Conservation (phyloP, 371 early-diverging fungal genomes). For the Mucor ambiguus region DNA sequence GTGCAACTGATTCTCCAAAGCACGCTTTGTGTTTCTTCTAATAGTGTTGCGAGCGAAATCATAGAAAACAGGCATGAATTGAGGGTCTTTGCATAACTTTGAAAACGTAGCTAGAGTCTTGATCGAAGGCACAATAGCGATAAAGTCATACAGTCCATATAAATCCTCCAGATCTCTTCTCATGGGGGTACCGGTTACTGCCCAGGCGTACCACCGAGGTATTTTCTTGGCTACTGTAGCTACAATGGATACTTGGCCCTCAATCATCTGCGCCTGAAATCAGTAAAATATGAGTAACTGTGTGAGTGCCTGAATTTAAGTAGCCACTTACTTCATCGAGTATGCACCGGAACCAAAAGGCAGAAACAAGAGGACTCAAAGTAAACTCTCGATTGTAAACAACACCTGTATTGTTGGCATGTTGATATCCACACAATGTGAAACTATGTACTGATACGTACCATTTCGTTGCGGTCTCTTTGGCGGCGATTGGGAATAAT, state of each 20-base stretch:
- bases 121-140: constrained; percentile 40
- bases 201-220: constrained; percentile 67
- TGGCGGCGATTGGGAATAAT: constrained; percentile 36
- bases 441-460: not conserved
- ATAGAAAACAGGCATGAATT: constrained; percentile 30
- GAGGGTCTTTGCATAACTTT: constrained; percentile 12
- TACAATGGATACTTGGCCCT: constrained; percentile 42
- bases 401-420: not conserved
- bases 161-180: constrained; percentile 53
- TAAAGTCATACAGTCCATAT: constrained; percentile 51
- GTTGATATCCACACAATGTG: not conserved
- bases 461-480: constrained; percentile 35
- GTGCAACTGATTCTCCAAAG: constrained; percentile 52
- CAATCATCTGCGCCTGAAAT: constrained; percentile 71
- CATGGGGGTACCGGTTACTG: constrained; percentile 75
- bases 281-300: not conserved
- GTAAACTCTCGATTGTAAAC: constrained; percentile 21
- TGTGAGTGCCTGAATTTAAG: too few relatives aligned
- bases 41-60: constrained; percentile 46
- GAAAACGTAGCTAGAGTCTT: constrained; percentile 24
- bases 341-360: constrained; percentile 67
- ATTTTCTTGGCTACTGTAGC: constrained; percentile 60
- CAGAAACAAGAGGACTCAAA: constrained; percentile 47
- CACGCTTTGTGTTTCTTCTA: constrained; percentile 60
- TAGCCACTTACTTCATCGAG: constrained; percentile 36